Evolutionary conservation across 2,329 filamentous ascomycete genomes (phyloP).

Genomic region (Aspergillus sp.): DNA sequence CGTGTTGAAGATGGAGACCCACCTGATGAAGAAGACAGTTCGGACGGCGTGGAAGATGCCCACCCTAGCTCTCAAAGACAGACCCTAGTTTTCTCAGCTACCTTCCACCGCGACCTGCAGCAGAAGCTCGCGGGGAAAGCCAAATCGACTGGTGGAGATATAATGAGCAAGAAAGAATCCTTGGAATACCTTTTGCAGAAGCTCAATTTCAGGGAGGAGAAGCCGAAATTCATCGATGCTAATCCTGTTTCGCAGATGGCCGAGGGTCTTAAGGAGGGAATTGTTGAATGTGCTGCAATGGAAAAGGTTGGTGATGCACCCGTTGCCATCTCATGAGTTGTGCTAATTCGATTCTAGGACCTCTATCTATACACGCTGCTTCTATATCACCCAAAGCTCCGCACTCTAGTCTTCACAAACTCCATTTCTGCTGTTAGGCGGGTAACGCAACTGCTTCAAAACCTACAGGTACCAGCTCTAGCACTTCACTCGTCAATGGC

Average conservation of each 20-base stretch:
- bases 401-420: conserved; percentile 91
- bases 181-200: conserved; percentile 92
- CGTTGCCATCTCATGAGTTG: background rate
- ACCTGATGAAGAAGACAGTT: conserved; percentile 26
- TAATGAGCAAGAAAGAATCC: conserved; percentile 73
- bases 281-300: conserved; percentile 87
- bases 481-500: conserved; percentile 91
- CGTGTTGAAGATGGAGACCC: conserved; percentile 50
- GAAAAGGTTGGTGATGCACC: conserved; percentile 67
- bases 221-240: conserved; percentile 87
- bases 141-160: conserved; percentile 55
- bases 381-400: conserved; percentile 74
- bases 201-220: conserved; percentile 79
- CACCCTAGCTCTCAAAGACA: conserved; percentile 55
- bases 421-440: conserved; percentile 91
- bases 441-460: conserved; percentile 78
- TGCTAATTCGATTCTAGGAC: conserved; percentile 54
- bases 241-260: conserved; percentile 92
- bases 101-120: conserved; percentile 87
- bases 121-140: conserved; percentile 83
- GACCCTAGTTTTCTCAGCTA: conserved; percentile 94
- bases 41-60: conserved; percentile 40
- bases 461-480: conserved; percentile 72
- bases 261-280: conserved; percentile 76
- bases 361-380: conserved; percentile 89